These are phyloP conservation scores for Pseudogymnoascus sp. DNA, from an alignment of 2,329 filamentous ascomycete genomes.

Conservation along the genomic window DNA sequence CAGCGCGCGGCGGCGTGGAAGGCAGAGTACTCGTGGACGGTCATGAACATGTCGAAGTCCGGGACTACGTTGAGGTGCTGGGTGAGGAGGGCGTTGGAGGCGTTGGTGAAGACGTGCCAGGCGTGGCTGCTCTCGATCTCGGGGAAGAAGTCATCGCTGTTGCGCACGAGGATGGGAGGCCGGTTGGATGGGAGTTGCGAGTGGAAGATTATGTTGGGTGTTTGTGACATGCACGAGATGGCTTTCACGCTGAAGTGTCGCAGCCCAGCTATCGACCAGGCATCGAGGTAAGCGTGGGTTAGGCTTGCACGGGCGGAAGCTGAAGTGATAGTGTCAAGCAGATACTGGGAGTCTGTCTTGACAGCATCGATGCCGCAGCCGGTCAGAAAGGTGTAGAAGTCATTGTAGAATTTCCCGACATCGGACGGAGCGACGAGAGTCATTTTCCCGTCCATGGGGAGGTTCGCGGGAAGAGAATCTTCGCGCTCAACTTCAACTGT, in stretches of 20 bases:
- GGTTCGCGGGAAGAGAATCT: constrained; percentile 38
- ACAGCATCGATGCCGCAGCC: constrained; percentile 73
- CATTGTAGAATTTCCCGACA: constrained; percentile 70
- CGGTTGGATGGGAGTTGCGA: constrained; percentile 72
- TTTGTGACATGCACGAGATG: constrained; percentile 93
- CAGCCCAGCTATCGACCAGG: constrained; percentile 72
- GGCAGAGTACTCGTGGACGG: constrained; percentile 58
- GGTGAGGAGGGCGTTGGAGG: constrained; percentile 77
- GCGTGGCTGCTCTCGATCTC: constrained; percentile 72
- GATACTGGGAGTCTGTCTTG: constrained; percentile 87
- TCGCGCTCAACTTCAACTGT: constrained; percentile 54
- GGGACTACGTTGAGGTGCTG: constrained; percentile 81
- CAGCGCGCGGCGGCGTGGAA: constrained; percentile 90
- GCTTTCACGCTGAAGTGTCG: constrained; percentile 69
- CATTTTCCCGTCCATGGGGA: constrained; percentile 56
- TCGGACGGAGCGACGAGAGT: constrained; percentile 69
- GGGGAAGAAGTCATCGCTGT: constrained; percentile 90
- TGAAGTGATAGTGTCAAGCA: constrained; percentile 67
- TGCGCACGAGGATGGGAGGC: constrained; percentile 68
- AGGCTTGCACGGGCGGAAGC: constrained; percentile 65
- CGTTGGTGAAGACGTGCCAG: constrained; percentile 95
- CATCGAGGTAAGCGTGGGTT: constrained; percentile 71
- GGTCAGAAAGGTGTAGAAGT: constrained; percentile 81
- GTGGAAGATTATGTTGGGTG: constrained; percentile 79
- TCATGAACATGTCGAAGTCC: constrained; percentile 71